Evolutionary conservation across 208 protist genomes (phyloP), one percentile per base, ranked within the genome.

Genomic region (Trichomonas tenax): DNA sequence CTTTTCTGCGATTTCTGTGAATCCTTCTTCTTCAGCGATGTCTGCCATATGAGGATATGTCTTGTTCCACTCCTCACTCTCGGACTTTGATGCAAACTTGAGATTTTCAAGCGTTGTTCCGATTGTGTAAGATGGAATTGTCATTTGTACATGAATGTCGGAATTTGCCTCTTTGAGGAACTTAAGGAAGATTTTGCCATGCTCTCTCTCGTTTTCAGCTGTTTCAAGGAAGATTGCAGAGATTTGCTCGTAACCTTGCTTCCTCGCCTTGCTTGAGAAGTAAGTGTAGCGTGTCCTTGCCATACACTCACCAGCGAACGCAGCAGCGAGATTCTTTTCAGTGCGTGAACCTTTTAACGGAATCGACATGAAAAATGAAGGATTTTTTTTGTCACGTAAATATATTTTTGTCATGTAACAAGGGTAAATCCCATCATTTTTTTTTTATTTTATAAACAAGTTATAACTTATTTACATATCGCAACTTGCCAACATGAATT

Each of bases 171-270:
- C 11, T 3, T 90, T 90, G 1, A 90, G 10, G 26, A 48, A 10
- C n/a, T 90, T 90, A 3, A 90, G n/a, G 41, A 90, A 90, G 9
- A 45, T 45, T 48, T 90, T 90, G 0, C 15, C 36, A 90, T 90
- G 82, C 41, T 90, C 82, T 9, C 36, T 9, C 31, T 90, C 82
- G 48, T 90, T 90, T 48, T 90, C 82, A 10, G 82, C 82, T 90
- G 82, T 90, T 48, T 90, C 82, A n/a, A 48, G 82, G 82, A 90
- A 90, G 48, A 48, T 3, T n/a, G 34, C 82, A n/a, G 82, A 36
- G n/a, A 90, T 90, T 90, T 90, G 82, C 41, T 90, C 82, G 41
- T 48, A 90, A 44, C 82, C 82, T 90, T 90, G 40, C 21, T 90
- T 90, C 48, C 41, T 90, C 6, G 82, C 82, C n/a, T 48, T 48